Conservation (phyloP, 108 stramenopile genomes). For the Epithemia pelagica region DNA sequence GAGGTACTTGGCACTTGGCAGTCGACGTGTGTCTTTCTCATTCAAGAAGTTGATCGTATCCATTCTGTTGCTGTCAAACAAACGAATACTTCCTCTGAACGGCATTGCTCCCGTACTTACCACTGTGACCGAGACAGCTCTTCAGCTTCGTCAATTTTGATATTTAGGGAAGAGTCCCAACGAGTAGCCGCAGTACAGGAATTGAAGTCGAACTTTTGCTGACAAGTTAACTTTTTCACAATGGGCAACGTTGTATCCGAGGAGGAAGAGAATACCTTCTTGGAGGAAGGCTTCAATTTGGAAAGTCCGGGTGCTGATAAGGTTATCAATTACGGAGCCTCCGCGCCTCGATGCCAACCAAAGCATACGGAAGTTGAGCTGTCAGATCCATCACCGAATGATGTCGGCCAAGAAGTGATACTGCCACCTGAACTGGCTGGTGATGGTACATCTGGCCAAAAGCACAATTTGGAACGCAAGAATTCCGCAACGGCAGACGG, state of each 20-base stretch:
- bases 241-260: slow-evolving; percentile 55
- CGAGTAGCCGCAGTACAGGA: too few relatives aligned
- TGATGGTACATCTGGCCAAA: not conserved
- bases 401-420: slow-evolving; percentile 24
- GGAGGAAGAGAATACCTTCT: slow-evolving; percentile 11
- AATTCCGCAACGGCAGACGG: slow-evolving; percentile 15
- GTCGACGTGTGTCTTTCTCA: too few relatives aligned
- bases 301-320: slow-evolving; percentile 57
- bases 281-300: slow-evolving; percentile 37
- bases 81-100: too few relatives aligned
- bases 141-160: too few relatives aligned
- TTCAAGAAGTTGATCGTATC: too few relatives aligned
- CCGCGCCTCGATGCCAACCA: slow-evolving; percentile 74
- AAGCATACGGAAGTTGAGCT: slow-evolving; percentile 37
- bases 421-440: slow-evolving; percentile 16
- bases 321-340: slow-evolving; percentile 56
- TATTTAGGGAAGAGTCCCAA: too few relatives aligned
- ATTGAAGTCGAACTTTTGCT: too few relatives aligned
- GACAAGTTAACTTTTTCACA: too few relatives aligned
- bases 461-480: slow-evolving; percentile 21
- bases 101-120: too few relatives aligned
- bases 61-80: too few relatives aligned
- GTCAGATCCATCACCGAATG: not conserved
- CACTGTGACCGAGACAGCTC: too few relatives aligned
- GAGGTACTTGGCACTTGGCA: too few relatives aligned